Percentiles rank a stretch among this genome's conserved stretches.
Conservation (phyloP, 495 filamentous ascomycete species). For the Penicillium paradoxum region DNA sequence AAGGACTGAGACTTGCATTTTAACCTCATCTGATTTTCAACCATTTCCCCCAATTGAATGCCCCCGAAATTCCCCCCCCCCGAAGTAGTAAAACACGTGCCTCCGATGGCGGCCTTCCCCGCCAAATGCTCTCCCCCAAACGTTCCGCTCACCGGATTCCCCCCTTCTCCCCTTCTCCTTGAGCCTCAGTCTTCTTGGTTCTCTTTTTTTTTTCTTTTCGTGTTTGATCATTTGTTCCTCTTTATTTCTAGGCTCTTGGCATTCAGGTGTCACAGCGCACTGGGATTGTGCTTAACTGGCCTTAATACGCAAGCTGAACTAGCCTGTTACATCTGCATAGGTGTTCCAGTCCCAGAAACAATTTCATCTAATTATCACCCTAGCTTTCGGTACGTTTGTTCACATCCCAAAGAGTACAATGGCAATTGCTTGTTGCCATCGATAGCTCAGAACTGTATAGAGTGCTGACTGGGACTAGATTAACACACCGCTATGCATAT, state of each 20-base stretch:
- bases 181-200: slow-evolving; percentile 9
- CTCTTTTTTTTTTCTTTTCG: slow-evolving; percentile 4
- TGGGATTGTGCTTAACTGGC: slow-evolving; percentile 7
- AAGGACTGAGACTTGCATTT: too few relatives aligned
- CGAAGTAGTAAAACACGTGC: slow-evolving; percentile 21
- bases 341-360: slow-evolving; percentile 6
- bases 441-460: background rate
- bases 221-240: background rate
- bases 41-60: background rate
- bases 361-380: background rate
- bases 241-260: background rate
- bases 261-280: slow-evolving; percentile 2
- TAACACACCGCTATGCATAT: slow-evolving; percentile 65
- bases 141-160: slow-evolving; percentile 9
- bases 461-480: slow-evolving; percentile 15
- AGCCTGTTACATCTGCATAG: slow-evolving; percentile 5
- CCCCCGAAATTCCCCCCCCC: background rate
- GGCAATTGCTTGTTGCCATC: background rate
- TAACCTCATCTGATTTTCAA: background rate
- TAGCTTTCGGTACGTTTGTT: background rate
- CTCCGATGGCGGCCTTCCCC: slow-evolving; percentile 29
- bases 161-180: slow-evolving; percentile 10
- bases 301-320: background rate
- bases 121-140: slow-evolving; percentile 15
- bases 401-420: background rate